Conservation (phyloP, 805 yeast genomes). For the Teunomyces aglyptinius region DNA sequence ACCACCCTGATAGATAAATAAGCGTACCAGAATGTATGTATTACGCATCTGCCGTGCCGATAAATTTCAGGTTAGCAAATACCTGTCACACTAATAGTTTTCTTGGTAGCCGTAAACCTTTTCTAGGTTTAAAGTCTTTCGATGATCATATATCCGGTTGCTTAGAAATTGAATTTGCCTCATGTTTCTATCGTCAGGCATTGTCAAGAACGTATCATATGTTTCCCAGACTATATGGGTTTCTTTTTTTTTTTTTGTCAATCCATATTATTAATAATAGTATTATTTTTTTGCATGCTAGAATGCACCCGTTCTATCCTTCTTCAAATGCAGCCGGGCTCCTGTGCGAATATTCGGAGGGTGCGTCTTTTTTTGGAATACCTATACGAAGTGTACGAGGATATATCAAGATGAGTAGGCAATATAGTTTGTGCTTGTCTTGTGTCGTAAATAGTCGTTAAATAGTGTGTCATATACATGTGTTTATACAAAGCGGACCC, state of each 20-base stretch:
- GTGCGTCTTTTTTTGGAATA: neutral
- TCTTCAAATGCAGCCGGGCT: neutral
- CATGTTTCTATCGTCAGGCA: neutral
- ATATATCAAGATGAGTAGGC: neutral
- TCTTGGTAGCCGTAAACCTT: too few relatives aligned
- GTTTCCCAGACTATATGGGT: too few relatives aligned
- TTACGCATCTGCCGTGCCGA: neutral
- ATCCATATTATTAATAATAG: too few relatives aligned
- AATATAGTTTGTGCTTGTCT: neutral
- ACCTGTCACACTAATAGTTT: too few relatives aligned
- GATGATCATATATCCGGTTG: neutral
- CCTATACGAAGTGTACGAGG: neutral
- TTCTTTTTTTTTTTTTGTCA: too few relatives aligned
- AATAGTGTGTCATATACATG: too few relatives aligned
- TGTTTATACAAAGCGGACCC: conserved; percentile 6
- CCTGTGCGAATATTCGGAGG: neutral
- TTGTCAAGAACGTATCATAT: neutral
- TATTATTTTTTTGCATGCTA: neutral
- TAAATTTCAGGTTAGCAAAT: neutral
- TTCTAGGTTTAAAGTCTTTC: neutral
- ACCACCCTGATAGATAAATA: neutral
- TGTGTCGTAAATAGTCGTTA: neutral
- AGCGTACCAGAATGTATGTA: neutral
- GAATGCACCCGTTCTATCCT: neutral
- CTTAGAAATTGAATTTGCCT: neutral